Base-by-base conservation (phyloP, 1,139 yeast genomes). In the Diutina sp. region DNA sequence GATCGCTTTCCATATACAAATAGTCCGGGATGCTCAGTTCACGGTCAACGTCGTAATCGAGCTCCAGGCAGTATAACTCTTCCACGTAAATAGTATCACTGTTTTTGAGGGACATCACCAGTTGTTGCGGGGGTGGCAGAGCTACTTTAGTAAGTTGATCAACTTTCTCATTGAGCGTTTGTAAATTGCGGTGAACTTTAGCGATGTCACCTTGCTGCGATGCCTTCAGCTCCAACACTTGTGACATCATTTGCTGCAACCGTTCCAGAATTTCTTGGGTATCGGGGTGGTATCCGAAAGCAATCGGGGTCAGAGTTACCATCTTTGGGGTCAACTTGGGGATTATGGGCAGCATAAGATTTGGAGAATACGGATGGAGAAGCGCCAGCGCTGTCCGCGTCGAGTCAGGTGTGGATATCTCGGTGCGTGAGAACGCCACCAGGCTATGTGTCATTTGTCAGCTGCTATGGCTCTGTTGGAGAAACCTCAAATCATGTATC, bases 1-100 rank as follows among this genome's bases (percentile, higher is more conserved):
- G 41, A 12, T 32, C 53, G 14, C 41, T n/a, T 6, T 50, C 53
- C 44, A 50, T 12, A 29, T 50, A 50, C 28, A 50, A 32, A 29
- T 50, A 50, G 35, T 50, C 53, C 14, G 53, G 53, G 25, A 50
- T 29, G 21, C 51, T 47, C 51, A 47, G 51, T 29, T 47, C 51
- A 5, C 51, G 29, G 21, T 47, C 51, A n/a, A 32, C 18, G 46
- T 44, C 46, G n/a, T 18, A 18, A 6, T 50, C 53, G 44, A 12
- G 18, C 6, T 50, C 53, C 21, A 32, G 30, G 25, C 32, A 30
- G 28, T 50, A 50, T 44, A 50, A 38, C 25, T 50, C 53, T 38
- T 50, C 53, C 41, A 50, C 53, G 8, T 32, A 50, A 4, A 50
- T 32, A 29, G 44, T 18, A 11, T 50, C 51, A 29, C 32, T 30